Percentiles rank a stretch among this genome's conserved stretches.
These are phyloP conservation scores for Boletus speciosus DNA, from an alignment of 768 basidiomycete species.

Conservation along the genomic window DNA sequence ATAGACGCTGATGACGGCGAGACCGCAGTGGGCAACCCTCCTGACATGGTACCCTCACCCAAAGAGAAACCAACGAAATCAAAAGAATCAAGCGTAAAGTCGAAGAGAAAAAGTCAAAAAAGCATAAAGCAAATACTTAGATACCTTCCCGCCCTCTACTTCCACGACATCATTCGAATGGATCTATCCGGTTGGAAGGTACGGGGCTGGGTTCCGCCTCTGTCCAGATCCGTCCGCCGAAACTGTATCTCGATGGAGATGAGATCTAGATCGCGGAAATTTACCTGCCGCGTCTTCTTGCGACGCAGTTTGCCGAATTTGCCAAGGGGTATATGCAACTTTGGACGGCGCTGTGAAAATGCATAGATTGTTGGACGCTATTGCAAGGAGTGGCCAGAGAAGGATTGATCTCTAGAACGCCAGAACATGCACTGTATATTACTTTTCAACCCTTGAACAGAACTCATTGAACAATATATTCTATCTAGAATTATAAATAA, in stretches of 20 bases:
- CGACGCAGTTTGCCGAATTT: neutral
- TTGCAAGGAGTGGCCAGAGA: neutral
- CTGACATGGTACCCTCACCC: neutral
- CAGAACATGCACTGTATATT: neutral
- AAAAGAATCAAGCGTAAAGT: slow-evolving; percentile 42
- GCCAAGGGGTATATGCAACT: neutral
- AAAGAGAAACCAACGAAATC: slow-evolving; percentile 7
- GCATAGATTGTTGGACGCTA: neutral
- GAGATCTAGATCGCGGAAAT: neutral
- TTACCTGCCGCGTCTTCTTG: neutral
- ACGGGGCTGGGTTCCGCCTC: neutral
- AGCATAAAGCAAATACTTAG: slow-evolving; percentile 32
- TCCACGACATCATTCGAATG: too few relatives aligned
- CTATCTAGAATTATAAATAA: neutral
- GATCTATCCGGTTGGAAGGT: neutral
- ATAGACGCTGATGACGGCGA: slow-evolving; percentile 26
- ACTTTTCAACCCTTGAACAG: neutral
- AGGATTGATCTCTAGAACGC: neutral
- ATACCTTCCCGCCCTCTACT: neutral
- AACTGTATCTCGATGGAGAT: neutral
- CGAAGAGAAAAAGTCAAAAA: slow-evolving; percentile 51
- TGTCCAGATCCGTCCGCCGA: neutral
- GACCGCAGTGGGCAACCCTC: slow-evolving; percentile 23
- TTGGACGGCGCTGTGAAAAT: slow-evolving; percentile 7
- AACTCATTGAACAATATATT: neutral